These are phyloP conservation scores for Oryza australiensis DNA, from an alignment of 176 grass and related monocot species.

Conservation along the genomic window DNA sequence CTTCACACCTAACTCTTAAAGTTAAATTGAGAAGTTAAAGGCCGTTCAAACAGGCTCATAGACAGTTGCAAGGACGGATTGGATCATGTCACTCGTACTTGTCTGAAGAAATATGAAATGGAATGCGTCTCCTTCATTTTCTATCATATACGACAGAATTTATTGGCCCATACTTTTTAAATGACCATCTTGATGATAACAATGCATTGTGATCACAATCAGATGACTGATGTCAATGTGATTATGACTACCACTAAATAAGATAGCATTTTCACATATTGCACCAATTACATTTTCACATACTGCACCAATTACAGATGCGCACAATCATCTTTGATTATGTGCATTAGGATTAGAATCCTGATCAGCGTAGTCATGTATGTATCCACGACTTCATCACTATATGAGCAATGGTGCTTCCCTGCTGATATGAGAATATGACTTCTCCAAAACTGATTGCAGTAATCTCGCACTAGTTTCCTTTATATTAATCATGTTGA, in stretches of 20 bases:
- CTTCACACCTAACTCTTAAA: too few species aligned
- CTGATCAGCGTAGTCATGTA: not conserved
- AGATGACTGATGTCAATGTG: constrained; percentile 15
- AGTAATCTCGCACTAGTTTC: not conserved
- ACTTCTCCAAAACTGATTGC: not conserved
- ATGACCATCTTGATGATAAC: not conserved
- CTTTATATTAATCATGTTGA: not conserved
- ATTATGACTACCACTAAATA: not conserved
- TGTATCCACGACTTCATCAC: not conserved
- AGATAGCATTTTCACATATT: not conserved
- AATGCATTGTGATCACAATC: constrained; percentile 11
- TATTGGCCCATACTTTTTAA: not conserved
- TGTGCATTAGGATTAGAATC: too few species aligned
- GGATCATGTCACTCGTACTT: constrained; percentile 20
- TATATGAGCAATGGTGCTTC: not conserved
- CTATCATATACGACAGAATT: not conserved
- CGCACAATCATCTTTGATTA: not conserved
- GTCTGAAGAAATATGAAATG: not conserved
- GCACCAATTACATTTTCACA: not conserved
- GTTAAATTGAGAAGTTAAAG: too few species aligned
- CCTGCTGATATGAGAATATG: not conserved
- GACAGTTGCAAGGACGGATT: constrained; percentile 13
- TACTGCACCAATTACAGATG: not conserved
- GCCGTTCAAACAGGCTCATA: too few species aligned
- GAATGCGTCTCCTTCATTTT: constrained; percentile 24